Conservation (phyloP, 768 basidiomycete species). For the Austroboletus festivus region DNA sequence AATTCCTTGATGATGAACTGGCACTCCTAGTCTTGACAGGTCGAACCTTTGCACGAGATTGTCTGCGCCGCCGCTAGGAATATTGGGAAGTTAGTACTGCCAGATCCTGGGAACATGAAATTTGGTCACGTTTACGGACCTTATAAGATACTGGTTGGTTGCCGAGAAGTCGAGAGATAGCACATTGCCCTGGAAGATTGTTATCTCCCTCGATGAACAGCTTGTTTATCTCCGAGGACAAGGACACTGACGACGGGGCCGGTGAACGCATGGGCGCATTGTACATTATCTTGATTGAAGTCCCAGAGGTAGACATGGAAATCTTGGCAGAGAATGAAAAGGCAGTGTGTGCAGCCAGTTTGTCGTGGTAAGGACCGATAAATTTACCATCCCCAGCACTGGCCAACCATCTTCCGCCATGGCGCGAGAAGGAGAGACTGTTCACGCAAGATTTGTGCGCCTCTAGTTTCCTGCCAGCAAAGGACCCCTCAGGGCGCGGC, state of each 20-base stretch:
- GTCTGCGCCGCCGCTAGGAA: constrained; percentile 54
- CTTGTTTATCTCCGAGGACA: constrained; percentile 28
- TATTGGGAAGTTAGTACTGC: constrained; percentile 2
- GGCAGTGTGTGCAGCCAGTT: constrained; percentile 13
- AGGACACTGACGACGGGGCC: constrained; percentile 40
- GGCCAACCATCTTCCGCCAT: constrained; percentile 58
- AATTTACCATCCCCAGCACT: constrained; percentile 68
- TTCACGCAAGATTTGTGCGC: constrained; percentile 66
- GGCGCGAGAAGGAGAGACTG: constrained; percentile 57
- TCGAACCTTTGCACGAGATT: constrained; percentile 53
- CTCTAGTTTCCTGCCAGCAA: constrained; percentile 27
- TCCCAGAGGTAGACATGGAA: constrained; percentile 60
- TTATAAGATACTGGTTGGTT: constrained; percentile 57
- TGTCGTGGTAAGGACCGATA: constrained; percentile 2
- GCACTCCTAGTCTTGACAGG: constrained; percentile 34
- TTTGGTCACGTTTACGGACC: constrained; percentile 46
- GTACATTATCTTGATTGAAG: constrained; percentile 57
- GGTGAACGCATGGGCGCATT: constrained; percentile 35
- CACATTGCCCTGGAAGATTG: constrained; percentile 54
- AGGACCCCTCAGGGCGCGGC: constrained; percentile 3
- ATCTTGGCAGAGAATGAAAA: constrained; percentile 38
- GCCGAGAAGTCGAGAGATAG: constrained; percentile 71
- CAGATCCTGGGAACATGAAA: constrained; percentile 10
- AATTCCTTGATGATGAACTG: background rate
- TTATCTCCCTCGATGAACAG: constrained; percentile 14